Conservation (phyloP, 495 filamentous ascomycete species). For the Xylaria scruposa region DNA sequence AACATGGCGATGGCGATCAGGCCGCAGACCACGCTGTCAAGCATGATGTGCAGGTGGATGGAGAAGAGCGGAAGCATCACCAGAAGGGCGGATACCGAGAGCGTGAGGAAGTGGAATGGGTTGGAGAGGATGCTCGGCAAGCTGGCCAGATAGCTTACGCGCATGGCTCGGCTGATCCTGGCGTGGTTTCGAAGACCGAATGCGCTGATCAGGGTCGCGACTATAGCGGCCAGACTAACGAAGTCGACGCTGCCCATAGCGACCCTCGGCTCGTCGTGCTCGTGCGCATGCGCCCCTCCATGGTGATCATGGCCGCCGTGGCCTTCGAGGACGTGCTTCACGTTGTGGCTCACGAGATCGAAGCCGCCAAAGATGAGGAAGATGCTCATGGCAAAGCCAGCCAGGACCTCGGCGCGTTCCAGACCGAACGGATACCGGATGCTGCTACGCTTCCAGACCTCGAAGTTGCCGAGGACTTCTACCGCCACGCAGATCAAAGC, state of each 20-base stretch:
- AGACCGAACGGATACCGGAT: constrained; percentile 93
- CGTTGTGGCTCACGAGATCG: constrained; percentile 89
- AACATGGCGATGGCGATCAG: constrained; percentile 88
- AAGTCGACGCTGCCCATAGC: constrained; percentile 78
- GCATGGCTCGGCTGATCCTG: constrained; percentile 82
- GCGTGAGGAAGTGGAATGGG: constrained; percentile 90
- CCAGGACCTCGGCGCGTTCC: constrained; percentile 89
- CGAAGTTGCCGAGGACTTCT: constrained; percentile 92
- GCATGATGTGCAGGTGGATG: constrained; percentile 73
- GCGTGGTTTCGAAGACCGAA: constrained; percentile 89
- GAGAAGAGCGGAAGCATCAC: constrained; percentile 83
- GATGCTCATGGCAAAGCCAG: constrained; percentile 96
- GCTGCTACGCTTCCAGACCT: constrained; percentile 93
- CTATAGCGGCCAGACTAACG: constrained; percentile 85
- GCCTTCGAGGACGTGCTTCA: constrained; percentile 81
- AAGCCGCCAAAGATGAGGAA: constrained; percentile 95
- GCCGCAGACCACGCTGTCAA: constrained; percentile 81
- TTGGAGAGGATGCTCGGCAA: constrained; percentile 77
- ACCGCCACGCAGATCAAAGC: constrained; percentile 93
- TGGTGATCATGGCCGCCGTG: constrained; percentile 66
- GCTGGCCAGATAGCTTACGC: constrained; percentile 81
- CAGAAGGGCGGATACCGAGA: constrained; percentile 81
- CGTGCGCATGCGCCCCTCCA: constrained; percentile 66
- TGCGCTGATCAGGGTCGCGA: constrained; percentile 84
- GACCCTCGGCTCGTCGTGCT: constrained; percentile 57